These are phyloP conservation scores for Kokia cookei DNA, from an alignment of 441 rosid genomes.

Conservation along the genomic window DNA sequence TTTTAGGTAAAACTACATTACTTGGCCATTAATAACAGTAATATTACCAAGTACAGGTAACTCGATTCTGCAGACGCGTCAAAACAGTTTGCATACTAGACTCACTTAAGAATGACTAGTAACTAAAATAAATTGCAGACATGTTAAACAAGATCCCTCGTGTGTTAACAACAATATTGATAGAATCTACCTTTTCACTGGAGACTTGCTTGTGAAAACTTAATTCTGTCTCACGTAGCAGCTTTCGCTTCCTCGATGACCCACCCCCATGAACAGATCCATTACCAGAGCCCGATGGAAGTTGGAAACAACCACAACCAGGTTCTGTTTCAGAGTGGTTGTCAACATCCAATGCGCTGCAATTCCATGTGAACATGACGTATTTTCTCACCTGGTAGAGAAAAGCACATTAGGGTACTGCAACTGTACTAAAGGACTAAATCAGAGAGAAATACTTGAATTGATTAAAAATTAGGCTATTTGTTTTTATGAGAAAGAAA, in stretches of 20 bases:
- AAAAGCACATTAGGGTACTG: constrained; percentile 14
- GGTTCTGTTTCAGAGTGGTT: constrained; percentile 18
- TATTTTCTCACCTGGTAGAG: constrained; percentile 77
- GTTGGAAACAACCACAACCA: constrained; percentile 28
- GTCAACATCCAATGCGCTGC: constrained; percentile 45
- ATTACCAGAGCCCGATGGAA: constrained; percentile 31
- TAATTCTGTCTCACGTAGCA: constrained; percentile 17
- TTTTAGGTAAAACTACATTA: background rate
- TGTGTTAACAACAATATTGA: background rate
- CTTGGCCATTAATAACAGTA: background rate
- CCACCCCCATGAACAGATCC: constrained; percentile 27
- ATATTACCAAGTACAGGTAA: background rate
- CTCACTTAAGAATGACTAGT: no score
- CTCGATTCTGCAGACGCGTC: background rate
- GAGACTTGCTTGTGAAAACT: constrained; percentile 34
- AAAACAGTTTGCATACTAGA: no score
- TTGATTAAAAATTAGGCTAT: background rate
- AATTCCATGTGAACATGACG: constrained; percentile 80
- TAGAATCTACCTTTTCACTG: constrained; percentile 47
- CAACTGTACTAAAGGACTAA: background rate
- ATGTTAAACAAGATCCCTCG: no score
- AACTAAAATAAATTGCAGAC: no score
- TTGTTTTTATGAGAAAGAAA: constrained; percentile 18
- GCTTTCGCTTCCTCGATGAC: constrained; percentile 29
- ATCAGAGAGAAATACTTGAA: constrained; percentile 1